Base-by-base conservation (phyloP, 176 grass and related monocot genomes). In the Aegilops longissima region DNA sequence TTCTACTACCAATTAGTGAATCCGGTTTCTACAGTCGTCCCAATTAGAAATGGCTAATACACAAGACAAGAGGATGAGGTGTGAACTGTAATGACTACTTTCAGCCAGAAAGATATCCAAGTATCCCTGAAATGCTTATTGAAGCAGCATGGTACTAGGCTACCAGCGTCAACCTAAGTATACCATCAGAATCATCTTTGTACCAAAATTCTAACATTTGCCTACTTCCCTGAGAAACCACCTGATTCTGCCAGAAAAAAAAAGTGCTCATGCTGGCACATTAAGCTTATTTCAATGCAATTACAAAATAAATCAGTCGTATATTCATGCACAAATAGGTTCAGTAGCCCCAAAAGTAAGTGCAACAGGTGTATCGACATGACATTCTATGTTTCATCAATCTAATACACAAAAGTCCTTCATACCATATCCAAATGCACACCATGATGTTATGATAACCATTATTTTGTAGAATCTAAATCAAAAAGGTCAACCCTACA, bases 51-150 rank as follows among this genome's bases (percentile, higher is more conserved):
- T 38, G 16, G 47, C 31, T 23, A 2, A 64, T 84, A 40, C 33
- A 73, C 34, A 56, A 80, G 18, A 89, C 58, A 80, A 85, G 40
- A 66, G 64, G 45, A 66, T 42, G 59, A 68, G 42, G 45, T 76
- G 45, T 44, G 42, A 80, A 17, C 17, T 80, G 20, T 30, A 30
- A 84, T 61, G 23, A n/a, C n/a, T 52, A 80, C 8, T 79, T 72
- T 71, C 36, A 66, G 40, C 52, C 49, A 63, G 74, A 61, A 88
- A 76, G 17, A 77, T 61, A 23, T 49, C 25, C 49, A 64, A 63
- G 74, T 38, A 66, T 40, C 51, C 61, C 14, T 25, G 21, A 6
- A 36, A 13, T 44, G 34, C 51, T 70, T 62, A 62, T 16, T 72
- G 30, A 81, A 87, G 70, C 21, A 87, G 58, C n/a, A 38, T 61